Conservation (phyloP, 2,329 filamentous ascomycete genomes). For the Exophiala sideris region DNA sequence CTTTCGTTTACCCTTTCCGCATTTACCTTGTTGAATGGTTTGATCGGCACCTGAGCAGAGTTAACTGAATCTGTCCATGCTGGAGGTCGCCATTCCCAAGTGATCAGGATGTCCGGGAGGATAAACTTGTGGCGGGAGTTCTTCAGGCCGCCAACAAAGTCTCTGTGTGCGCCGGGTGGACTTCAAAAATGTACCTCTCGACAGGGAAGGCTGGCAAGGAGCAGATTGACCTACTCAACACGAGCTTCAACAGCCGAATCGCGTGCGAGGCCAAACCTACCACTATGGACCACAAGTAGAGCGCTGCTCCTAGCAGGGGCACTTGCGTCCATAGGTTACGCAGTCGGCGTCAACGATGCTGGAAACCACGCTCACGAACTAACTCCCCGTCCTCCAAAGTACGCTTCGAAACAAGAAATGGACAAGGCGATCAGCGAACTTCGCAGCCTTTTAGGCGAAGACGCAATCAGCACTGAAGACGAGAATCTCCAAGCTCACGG, state of each 20-base stretch:
- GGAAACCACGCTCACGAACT: conserved; percentile 31
- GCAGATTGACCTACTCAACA: conserved; percentile 6
- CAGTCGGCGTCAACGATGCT: conserved; percentile 46
- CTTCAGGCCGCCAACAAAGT: too few species aligned
- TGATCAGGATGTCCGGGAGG: too few species aligned
- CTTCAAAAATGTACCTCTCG: too few species aligned
- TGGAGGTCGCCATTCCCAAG: too few species aligned
- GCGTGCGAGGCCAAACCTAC: conserved; percentile 8
- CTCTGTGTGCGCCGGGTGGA: too few species aligned
- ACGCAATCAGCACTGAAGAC: conserved; percentile 61
- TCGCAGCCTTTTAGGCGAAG: conserved; percentile 51
- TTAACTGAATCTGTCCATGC: too few species aligned
- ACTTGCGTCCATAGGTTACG: conserved; percentile 52
- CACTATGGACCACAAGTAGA: conserved; percentile 43
- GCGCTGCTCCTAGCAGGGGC: conserved; percentile 49
- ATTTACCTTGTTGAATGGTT: too few species aligned
- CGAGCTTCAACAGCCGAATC: conserved; percentile 1
- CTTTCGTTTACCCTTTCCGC: too few species aligned
- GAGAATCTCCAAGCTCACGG: conserved; percentile 64
- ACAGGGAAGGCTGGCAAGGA: too few species aligned
- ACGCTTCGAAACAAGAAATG: conserved; percentile 39
- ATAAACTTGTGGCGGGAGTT: too few species aligned
- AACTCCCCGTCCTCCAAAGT: conserved; percentile 32
- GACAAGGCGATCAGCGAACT: conserved; percentile 55
- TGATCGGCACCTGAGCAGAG: too few species aligned